Base-by-base conservation (phyloP, 306 rosid species). In the Leucaena leucocephala region DNA sequence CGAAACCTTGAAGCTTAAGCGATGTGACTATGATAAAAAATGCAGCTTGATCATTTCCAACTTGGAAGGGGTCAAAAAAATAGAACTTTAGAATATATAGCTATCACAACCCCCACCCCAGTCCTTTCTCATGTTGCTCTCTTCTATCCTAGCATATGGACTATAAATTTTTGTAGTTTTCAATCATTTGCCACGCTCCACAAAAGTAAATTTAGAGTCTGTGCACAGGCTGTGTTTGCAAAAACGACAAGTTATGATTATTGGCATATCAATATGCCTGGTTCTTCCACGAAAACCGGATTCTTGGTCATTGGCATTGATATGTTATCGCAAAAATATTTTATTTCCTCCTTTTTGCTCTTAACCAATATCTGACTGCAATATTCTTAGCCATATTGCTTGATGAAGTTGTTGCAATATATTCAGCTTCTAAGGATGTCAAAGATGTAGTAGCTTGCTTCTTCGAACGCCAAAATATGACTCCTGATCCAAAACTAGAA, bases 11-110 rank as follows among this genome's bases (percentile, higher is more conserved):
- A 58, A 58, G 65, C 65, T 58, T 16, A 58, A 22, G 48, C 33
- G 6, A 79, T 27, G 48, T 49, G 22, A 79, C n/a, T 48, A 50
- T 19, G 78, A 50, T 33, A 52, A 22, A 35, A 79, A 79, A 62
- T n/a, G 11, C 9, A 72, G 69, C 8, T 4, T 33, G 35, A 45
- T 42, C 27, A 17, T 61, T 71, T 38, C 42, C 50, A 78, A 61
- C 19, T 3, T 38, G 21, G 14, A 55, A 72, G 12, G 46, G 68
- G n/a, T 14, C 2, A 66, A 68, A 46, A 57, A 15, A 52, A 21
- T 36, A 19, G 57, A 69, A 44, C 48, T 15, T 5, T 38, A 22
- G 15, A 68, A 19, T 58, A 67, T 40, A 57, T 34, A 34, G 12
- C 17, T 16, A 81, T 58, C 54, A 61, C 52, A 52, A 52, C 63